These are phyloP conservation scores for Phylloporus sp. DNA, from an alignment of 1,284 basidiomycete species.

Conservation along the genomic window DNA sequence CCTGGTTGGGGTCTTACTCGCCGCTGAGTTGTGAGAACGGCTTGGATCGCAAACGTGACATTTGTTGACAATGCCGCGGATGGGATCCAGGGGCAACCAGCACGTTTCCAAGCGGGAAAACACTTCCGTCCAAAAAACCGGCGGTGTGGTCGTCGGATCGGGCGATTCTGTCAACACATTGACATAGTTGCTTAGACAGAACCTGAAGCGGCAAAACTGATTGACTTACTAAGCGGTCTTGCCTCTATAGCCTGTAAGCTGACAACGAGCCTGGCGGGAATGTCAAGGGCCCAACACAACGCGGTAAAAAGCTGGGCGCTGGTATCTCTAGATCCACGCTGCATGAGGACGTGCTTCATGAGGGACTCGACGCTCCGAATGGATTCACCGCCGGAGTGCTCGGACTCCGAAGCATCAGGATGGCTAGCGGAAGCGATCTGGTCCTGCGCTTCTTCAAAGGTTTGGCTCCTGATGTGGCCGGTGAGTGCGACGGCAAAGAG, in stretches of 20 bases:
- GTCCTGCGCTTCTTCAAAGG: slow-evolving; percentile 74
- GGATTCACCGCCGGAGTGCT: slow-evolving; percentile 69
- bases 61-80: slow-evolving; percentile 82
- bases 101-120: slow-evolving; percentile 91
- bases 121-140: slow-evolving; percentile 97
- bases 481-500: slow-evolving; percentile 73
- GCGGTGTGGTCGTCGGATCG: slow-evolving; percentile 74
- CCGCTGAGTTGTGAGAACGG: slow-evolving; percentile 27
- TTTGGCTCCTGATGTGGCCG: slow-evolving; percentile 76
- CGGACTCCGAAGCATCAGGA: slow-evolving; percentile 50
- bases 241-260: slow-evolving; percentile 70
- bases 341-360: slow-evolving; percentile 88
- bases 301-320: slow-evolving; percentile 93
- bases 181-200: slow-evolving; percentile 35
- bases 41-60: slow-evolving; percentile 86
- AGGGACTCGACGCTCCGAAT: slow-evolving; percentile 84
- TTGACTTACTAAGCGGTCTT: slow-evolving; percentile 32
- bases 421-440: slow-evolving; percentile 40
- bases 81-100: slow-evolving; percentile 94
- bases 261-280: slow-evolving; percentile 89
- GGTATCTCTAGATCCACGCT: slow-evolving; percentile 84
- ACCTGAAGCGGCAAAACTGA: slow-evolving; percentile 11
- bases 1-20: slow-evolving; percentile 34
- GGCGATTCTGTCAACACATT: slow-evolving; percentile 42
- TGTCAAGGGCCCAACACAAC: slow-evolving; percentile 85